phyloP scores from a whole-genome alignment of 371 early-diverging fungal genomes.

The Parasitella parasitica region DNA sequence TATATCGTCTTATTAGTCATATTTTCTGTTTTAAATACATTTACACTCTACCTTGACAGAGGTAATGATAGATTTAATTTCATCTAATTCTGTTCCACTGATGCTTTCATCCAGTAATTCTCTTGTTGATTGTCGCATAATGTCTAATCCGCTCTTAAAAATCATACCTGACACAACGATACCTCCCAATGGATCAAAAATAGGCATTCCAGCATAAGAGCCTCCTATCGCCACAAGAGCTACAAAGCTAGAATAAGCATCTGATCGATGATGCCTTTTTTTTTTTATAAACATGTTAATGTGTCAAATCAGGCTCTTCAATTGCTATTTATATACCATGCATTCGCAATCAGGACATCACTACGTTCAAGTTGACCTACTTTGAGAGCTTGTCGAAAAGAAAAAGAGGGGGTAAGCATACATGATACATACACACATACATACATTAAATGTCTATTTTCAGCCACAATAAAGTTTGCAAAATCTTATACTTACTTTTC shows the following conservation, averaged over 20 bases:
- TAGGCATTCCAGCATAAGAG: conserved; percentile 60
- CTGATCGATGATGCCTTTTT: conserved; percentile 66
- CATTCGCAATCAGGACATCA: conserved; percentile 67
- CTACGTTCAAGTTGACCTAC: conserved; percentile 59
- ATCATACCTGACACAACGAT: conserved; percentile 59
- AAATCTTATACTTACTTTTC: conserved; percentile 40
- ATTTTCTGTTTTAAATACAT: neutral
- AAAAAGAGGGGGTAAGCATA: neutral
- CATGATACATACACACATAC: neutral
- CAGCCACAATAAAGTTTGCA: neutral
- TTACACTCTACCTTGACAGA: conserved; percentile 26
- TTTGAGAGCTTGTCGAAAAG: conserved; percentile 28
- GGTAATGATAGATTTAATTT: conserved; percentile 23
- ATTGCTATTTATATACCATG: conserved; percentile 42
- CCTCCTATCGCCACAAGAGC: conserved; percentile 65
- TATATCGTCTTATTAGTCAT: neutral
- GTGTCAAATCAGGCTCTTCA: neutral
- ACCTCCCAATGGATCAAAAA: conserved; percentile 70
- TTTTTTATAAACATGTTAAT: neutral
- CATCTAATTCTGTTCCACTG: conserved; percentile 21
- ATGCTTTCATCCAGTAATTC: conserved; percentile 46
- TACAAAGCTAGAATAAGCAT: conserved; percentile 66
- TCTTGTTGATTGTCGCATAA: conserved; percentile 35
- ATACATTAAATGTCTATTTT: neutral
- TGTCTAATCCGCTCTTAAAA: conserved; percentile 52